A percentile compares a stretch with the other conserved stretches of the same genome.
Evolutionary conservation across 352 stramenopile species (phyloP).

Genomic region (Pilasporangium apinafurcum): DNA sequence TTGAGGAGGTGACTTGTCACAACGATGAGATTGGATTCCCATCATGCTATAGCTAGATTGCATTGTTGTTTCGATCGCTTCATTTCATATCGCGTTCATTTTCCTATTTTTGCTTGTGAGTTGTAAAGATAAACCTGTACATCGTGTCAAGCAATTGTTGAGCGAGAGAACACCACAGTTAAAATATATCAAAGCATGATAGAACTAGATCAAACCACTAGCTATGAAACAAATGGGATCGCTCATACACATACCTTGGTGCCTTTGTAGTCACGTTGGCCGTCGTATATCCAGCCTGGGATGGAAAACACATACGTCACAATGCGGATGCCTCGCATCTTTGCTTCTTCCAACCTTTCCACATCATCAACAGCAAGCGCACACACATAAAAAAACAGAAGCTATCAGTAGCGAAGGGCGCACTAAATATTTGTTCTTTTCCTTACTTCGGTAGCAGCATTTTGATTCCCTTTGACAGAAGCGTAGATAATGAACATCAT

Average conservation of each 20-base stretch:
- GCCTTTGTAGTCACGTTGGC: constrained; percentile 72
- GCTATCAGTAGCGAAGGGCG: not conserved
- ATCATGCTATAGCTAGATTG: too few relatives aligned
- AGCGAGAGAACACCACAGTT: too few relatives aligned
- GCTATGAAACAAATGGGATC: too few relatives aligned
- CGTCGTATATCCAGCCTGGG: constrained; percentile 51
- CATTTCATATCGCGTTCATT: too few relatives aligned
- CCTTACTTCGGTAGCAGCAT: constrained; percentile 67
- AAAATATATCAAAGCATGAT: too few relatives aligned
- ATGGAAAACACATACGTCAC: constrained; percentile 83
- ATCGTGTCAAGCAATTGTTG: too few relatives aligned
- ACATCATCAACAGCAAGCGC: not conserved
- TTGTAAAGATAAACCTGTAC: constrained; percentile 60
- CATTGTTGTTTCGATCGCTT: too few relatives aligned
- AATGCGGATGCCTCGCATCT: constrained; percentile 48
- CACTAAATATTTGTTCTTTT: too few relatives aligned
- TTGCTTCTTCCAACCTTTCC: constrained; percentile 61
- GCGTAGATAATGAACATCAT: not conserved
- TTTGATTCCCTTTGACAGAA: constrained; percentile 43
- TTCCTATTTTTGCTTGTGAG: not conserved
- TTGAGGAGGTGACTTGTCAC: too few relatives aligned
- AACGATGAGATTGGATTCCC: too few relatives aligned
- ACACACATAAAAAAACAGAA: not conserved
- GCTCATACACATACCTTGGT: constrained; percentile 46
- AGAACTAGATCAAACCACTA: too few relatives aligned